Base-by-base conservation (phyloP, 306 rosid species). In the Canavalia ensiformis region DNA sequence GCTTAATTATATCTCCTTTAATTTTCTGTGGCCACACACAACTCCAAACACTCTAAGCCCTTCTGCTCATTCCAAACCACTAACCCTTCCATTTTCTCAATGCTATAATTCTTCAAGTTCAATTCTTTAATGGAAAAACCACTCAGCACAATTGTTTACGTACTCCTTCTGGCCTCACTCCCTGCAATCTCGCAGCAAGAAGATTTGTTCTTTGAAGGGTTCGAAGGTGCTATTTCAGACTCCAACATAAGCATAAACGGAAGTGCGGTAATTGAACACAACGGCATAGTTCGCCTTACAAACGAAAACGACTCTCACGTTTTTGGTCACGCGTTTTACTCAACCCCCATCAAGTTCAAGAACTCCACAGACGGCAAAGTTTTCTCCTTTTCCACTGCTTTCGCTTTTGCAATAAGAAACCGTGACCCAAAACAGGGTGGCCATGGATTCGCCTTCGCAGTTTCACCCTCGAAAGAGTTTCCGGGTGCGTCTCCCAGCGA, bases 191-290 rank as follows among this genome's bases (percentile, higher is more conserved):
- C 86, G 6, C 75, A 60, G 11, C 51, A 37, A 0, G 64, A 52
- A 30, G 84, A 82, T 47, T 63, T 74, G 0, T 13, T 63, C 75
- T 78, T 71, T 33, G 42, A 69, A 2, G 83, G 84, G 12, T 71
- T 56, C 47, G 0, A 13, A 6, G 76, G 13, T 2, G 63, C 45
- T 2, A 42, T 30, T 4, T 49, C 37, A 1, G 47, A n/a, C 72
- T 77, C 7, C 58, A 81, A 82, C 85, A 54, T 88, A 67, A 67
- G 46, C 66, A 34, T 81, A 33, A 74, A 45, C 59, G 84, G 87
- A 2, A 50, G 8, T 10, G 81, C 87, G 2, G 54, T 11, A 58
- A 31, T 87, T 11, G 50, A 59, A 30, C 4, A 54, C 3, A 64
- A 78, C 11, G 86, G 85, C 77, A 56, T 84, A 46, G 63, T 84